Conservation (phyloP, 306 rosid species). For the Amphicarpaea edgeworthii region DNA sequence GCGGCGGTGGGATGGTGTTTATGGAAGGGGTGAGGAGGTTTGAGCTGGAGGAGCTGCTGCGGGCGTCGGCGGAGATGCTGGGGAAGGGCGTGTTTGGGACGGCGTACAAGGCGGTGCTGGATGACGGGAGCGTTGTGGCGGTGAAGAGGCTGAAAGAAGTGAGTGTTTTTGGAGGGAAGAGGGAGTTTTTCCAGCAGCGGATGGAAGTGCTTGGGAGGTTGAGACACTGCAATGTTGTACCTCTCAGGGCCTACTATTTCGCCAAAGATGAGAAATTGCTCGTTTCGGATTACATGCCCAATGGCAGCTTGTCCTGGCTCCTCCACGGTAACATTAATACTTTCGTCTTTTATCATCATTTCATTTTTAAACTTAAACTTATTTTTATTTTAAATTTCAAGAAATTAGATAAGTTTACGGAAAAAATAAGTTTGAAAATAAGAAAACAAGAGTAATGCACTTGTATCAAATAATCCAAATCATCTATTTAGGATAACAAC, state of each 20-base stretch:
- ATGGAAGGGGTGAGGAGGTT: constrained; percentile 78
- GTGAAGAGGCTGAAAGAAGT: constrained; percentile 87
- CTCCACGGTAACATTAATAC: constrained; percentile 73
- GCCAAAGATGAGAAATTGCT: constrained; percentile 80
- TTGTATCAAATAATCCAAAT: too few relatives aligned
- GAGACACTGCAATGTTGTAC: constrained; percentile 65
- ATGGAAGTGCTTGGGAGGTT: constrained; percentile 75
- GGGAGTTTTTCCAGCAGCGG: constrained; percentile 70
- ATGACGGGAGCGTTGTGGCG: constrained; percentile 83
- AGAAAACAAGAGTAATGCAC: too few relatives aligned
- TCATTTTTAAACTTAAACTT: too few relatives aligned
- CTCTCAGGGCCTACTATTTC: constrained; percentile 78
- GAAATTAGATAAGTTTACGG: too few relatives aligned
- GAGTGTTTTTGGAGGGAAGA: constrained; percentile 71
- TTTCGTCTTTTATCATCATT: too few relatives aligned
- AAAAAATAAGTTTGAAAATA: too few relatives aligned
- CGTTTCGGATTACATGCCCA: constrained; percentile 86
- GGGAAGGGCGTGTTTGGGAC: constrained; percentile 92
- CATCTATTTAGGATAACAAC: too few relatives aligned
- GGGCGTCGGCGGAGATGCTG: constrained; percentile 92
- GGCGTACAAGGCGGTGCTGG: constrained; percentile 84
- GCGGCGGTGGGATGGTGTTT: constrained; percentile 73
- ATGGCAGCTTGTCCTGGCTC: constrained; percentile 83
- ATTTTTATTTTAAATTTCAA: too few relatives aligned
- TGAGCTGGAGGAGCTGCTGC: constrained; percentile 80